phyloP scores from a whole-genome alignment of 139 green algal species.

The Chlamydomonas applanata region DNA sequence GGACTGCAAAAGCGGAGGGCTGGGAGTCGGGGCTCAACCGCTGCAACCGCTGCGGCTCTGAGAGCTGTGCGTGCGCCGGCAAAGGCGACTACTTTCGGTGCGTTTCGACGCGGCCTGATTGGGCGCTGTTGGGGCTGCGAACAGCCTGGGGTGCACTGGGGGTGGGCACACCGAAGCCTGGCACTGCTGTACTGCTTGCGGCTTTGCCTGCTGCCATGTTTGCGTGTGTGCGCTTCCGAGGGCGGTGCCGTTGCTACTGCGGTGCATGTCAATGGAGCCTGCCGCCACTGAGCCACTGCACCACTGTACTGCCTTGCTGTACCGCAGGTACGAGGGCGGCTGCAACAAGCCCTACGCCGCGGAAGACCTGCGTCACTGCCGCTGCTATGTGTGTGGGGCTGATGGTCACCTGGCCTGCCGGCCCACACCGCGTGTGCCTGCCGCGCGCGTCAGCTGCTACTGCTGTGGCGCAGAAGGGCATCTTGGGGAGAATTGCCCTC shows the following conservation, averaged over 20 bases:
- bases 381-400: conserved; percentile 66
- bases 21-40: conserved; percentile 7
- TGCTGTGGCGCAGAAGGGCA: conserved; percentile 6
- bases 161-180: background rate
- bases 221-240: no score
- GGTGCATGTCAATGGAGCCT: background rate
- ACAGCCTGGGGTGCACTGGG: background rate
- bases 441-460: conserved; percentile 11
- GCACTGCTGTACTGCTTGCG: no score
- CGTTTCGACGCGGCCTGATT: no score
- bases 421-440: conserved; percentile 9
- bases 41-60: conserved; percentile 66
- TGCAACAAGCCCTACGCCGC: conserved; percentile 54
- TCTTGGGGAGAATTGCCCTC: conserved; percentile 49
- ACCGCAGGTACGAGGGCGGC: conserved; percentile 58
- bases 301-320: no score
- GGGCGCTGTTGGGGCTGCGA: background rate
- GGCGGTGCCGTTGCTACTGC: no score
- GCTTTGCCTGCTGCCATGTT: no score
- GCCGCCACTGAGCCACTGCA: background rate
- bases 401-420: conserved; percentile 67
- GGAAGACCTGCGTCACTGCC: conserved; percentile 52
- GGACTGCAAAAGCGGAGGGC: background rate
- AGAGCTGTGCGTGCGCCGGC: conserved; percentile 46
- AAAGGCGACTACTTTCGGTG: conserved; percentile 63